A percentile compares a stretch with the other conserved stretches of the same genome.
phyloP scores from a whole-genome alignment of 2,329 filamentous ascomycete genomes.

The Ceratocystis albifundus region DNA sequence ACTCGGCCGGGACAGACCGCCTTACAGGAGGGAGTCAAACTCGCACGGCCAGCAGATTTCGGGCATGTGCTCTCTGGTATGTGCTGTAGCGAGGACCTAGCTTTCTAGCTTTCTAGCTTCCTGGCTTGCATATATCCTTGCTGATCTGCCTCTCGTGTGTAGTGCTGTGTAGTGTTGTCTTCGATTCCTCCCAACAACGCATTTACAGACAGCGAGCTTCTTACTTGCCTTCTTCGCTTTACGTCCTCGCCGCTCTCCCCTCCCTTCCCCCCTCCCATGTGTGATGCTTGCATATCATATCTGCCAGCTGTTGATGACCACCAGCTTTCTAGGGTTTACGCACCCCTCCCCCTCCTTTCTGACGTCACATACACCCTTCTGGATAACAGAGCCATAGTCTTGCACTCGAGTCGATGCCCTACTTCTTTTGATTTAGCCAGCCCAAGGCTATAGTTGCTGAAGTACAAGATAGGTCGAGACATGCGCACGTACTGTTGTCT shows the following conservation, averaged over 20 bases:
- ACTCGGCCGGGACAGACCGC: conserved; percentile 8
- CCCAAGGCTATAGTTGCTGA: neutral
- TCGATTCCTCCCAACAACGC: neutral
- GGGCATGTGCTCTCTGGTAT: neutral
- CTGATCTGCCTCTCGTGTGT: neutral
- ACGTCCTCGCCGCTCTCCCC: too few relatives aligned
- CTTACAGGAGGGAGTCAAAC: neutral
- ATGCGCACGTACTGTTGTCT: neutral
- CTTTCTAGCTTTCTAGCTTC: neutral
- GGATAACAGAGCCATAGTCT: neutral
- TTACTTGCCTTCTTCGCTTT: neutral
- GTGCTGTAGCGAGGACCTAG: too few relatives aligned
- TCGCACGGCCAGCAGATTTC: neutral
- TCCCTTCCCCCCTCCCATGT: too few relatives aligned
- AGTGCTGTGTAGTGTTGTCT: neutral
- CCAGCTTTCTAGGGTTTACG: too few relatives aligned
- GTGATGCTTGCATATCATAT: neutral
- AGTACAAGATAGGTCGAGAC: neutral
- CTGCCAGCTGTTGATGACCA: neutral
- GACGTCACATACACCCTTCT: neutral
- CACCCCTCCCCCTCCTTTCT: neutral
- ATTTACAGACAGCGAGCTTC: neutral
- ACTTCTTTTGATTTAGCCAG: neutral
- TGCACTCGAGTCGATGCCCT: neutral
- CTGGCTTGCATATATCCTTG: neutral